These are phyloP conservation scores for Xylaria bambusicola DNA, from an alignment of 495 filamentous ascomycete species.

Conservation along the genomic window DNA sequence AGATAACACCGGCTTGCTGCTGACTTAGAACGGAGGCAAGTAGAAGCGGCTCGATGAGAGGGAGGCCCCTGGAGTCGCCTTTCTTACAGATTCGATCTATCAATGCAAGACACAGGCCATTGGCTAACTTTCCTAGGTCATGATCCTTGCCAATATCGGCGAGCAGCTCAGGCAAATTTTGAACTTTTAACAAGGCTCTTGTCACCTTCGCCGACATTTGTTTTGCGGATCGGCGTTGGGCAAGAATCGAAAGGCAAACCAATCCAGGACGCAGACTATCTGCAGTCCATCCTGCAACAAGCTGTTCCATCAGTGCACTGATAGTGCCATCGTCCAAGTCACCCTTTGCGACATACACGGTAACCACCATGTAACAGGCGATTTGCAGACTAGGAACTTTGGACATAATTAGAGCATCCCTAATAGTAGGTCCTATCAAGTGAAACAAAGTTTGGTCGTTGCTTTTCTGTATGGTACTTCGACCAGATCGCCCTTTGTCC, in stretches of 20 bases:
- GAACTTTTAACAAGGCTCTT: conserved; percentile 66
- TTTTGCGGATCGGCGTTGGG: conserved; percentile 69
- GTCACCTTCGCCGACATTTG: conserved; percentile 69
- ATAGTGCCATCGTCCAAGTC: conserved; percentile 72
- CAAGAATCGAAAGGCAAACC: conserved; percentile 75
- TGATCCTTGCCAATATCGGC: conserved; percentile 64
- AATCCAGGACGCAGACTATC: conserved; percentile 74
- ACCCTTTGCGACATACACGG: conserved; percentile 80
- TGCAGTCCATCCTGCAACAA: conserved; percentile 70
- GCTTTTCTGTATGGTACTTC: conserved; percentile 63
- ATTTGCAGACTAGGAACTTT: conserved; percentile 74
- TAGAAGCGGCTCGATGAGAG: conserved; percentile 62
- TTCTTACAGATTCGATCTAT: conserved; percentile 64
- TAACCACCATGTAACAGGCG: conserved; percentile 86
- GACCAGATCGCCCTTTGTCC: conserved; percentile 70
- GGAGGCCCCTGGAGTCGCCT: conserved; percentile 57
- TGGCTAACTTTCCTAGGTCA: conserved; percentile 69
- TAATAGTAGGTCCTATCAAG: conserved; percentile 71
- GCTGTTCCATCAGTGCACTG: conserved; percentile 79
- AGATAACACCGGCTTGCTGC: conserved; percentile 59
- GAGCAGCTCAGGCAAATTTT: conserved; percentile 58
- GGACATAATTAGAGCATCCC: conserved; percentile 71
- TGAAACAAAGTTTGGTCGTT: conserved; percentile 79
- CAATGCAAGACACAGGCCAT: conserved; percentile 69
- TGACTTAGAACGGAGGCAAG: conserved; percentile 61